These are phyloP conservation scores for Macadamia tetraphylla DNA, from an alignment of 164 flowering plant genomes.

Conservation along the genomic window DNA sequence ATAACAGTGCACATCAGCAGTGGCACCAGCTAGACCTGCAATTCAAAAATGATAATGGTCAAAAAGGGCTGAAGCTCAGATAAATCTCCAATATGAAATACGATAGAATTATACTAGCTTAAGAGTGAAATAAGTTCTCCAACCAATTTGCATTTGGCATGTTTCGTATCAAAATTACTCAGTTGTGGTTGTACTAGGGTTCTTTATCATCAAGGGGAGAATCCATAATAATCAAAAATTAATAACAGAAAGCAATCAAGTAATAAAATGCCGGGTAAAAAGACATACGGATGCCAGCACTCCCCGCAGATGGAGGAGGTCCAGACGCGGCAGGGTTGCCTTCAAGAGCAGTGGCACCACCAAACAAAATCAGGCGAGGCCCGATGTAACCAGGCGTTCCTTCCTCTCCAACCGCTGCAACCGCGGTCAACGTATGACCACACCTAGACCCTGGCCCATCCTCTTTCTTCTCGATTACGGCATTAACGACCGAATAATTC, in stretches of 20 bases:
- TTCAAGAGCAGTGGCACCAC: constrained; percentile 98
- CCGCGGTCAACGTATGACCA: constrained; percentile 95
- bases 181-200: constrained; percentile 13
- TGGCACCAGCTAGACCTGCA: constrained; percentile 97
- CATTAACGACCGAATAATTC: constrained; percentile 69
- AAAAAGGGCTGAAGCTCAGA: not conserved
- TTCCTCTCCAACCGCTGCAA: constrained; percentile 95
- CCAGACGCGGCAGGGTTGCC: constrained; percentile 92
- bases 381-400: constrained; percentile 84
- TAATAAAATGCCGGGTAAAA: not conserved
- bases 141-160: not conserved
- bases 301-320: constrained; percentile 88
- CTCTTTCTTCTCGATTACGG: constrained; percentile 83
- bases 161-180: not conserved
- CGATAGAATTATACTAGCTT: not conserved
- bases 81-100: not conserved
- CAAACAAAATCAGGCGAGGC: constrained; percentile 84
- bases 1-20: constrained; percentile 97
- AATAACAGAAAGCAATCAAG: not conserved
- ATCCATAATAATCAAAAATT: not conserved
- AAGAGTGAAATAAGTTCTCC: not conserved
- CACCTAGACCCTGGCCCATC: constrained; percentile 98
- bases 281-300: constrained; percentile 89
- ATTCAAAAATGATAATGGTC: constrained; percentile 10
- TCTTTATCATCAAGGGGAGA: not conserved